These are phyloP conservation scores for Aspergillus sp. DNA, from an alignment of 2,329 filamentous ascomycete genomes.

Conservation along the genomic window DNA sequence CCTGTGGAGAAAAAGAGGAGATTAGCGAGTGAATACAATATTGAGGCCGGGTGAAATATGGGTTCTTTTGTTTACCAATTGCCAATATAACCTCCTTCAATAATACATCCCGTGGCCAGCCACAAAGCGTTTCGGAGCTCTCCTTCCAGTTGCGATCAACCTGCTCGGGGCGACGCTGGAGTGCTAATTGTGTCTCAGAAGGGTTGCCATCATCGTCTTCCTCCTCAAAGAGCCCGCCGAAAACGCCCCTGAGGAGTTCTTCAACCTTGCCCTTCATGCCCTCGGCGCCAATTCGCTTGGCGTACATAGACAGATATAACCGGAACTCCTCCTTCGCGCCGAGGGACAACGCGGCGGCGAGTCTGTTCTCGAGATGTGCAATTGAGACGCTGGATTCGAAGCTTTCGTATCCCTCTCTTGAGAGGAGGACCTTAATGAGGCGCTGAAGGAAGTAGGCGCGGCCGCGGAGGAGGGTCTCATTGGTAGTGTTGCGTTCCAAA, in stretches of 20 bases:
- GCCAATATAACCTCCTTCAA: constrained; percentile 90
- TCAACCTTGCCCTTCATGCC: constrained; percentile 85
- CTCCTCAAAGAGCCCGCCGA: constrained; percentile 67
- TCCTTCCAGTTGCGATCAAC: constrained; percentile 45
- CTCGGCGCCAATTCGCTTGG: constrained; percentile 89
- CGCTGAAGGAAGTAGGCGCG: constrained; percentile 88
- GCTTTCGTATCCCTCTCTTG: constrained; percentile 85
- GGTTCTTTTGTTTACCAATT: constrained; percentile 63
- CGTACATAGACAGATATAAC: constrained; percentile 96
- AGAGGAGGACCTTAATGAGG: constrained; percentile 83
- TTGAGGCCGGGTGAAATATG: not conserved
- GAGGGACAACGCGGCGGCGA: constrained; percentile 82
- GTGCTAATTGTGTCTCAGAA: not conserved
- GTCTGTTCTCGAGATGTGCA: constrained; percentile 90
- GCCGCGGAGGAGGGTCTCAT: constrained; percentile 86
- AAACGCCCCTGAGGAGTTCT: constrained; percentile 78
- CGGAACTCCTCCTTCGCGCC: constrained; percentile 90
- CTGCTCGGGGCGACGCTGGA: not conserved
- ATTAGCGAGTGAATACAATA: constrained; percentile 3
- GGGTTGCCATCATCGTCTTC: constrained; percentile 50
- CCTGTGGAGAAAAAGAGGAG: constrained; percentile 8
- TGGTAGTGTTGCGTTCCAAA: constrained; percentile 91
- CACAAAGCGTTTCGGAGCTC: constrained; percentile 71
- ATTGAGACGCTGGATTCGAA: constrained; percentile 91
- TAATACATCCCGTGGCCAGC: constrained; percentile 85